phyloP scores from a whole-genome alignment of 345 rosid genomes.

The Geranium brycei region DNA sequence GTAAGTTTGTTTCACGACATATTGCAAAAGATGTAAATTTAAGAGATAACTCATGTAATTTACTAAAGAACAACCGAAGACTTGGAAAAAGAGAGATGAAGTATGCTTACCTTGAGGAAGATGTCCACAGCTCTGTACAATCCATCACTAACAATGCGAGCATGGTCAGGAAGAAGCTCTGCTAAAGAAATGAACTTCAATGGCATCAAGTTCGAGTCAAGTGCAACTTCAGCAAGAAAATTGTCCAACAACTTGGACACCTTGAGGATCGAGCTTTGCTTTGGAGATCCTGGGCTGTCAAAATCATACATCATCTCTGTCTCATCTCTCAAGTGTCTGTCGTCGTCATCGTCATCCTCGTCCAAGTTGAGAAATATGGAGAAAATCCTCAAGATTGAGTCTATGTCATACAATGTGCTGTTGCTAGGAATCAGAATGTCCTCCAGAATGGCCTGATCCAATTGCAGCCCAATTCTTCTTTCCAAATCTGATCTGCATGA shows the following conservation, averaged over 20 bases:
- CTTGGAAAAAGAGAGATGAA: neutral
- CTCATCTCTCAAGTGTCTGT: slow-evolving; percentile 52
- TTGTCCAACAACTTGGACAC: slow-evolving; percentile 85
- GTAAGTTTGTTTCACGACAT: no score
- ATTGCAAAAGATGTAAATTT: no score
- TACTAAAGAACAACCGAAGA: no score
- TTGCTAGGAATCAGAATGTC: slow-evolving; percentile 66
- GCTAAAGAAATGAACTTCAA: slow-evolving; percentile 75
- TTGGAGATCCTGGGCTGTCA: slow-evolving; percentile 87
- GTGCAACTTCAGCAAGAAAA: slow-evolving; percentile 80
- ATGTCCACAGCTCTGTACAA: slow-evolving; percentile 84
- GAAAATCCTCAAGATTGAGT: slow-evolving; percentile 73
- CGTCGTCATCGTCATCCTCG: slow-evolving; percentile 39
- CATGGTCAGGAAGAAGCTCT: slow-evolving; percentile 89
- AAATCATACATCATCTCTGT: slow-evolving; percentile 76
- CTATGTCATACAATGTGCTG: slow-evolving; percentile 55
- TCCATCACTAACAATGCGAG: slow-evolving; percentile 87
- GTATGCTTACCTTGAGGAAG: slow-evolving; percentile 57
- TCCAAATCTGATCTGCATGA: slow-evolving; percentile 72
- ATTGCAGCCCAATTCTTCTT: slow-evolving; percentile 78
- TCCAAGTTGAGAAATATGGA: slow-evolving; percentile 79
- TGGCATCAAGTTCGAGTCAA: slow-evolving; percentile 61
- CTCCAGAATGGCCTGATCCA: slow-evolving; percentile 97
- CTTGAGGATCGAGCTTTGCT: slow-evolving; percentile 83
- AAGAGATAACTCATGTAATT: no score